These are phyloP conservation scores for Alternaria triticimaculans DNA, from an alignment of 2,329 filamentous ascomycete genomes.

Conservation along the genomic window DNA sequence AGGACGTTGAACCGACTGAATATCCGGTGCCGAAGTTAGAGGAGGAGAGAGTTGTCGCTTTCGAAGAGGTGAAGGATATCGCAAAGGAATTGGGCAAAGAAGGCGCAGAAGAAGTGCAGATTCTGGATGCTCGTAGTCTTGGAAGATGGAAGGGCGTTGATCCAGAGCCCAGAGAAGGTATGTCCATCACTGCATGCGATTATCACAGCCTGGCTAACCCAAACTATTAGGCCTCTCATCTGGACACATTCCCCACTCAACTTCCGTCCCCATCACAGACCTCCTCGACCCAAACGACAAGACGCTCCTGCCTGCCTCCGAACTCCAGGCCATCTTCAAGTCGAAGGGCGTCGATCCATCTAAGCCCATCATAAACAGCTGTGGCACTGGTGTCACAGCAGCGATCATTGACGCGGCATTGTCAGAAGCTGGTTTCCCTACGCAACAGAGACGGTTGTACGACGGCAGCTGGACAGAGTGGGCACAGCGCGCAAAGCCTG, in stretches of 20 bases:
- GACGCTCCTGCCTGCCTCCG: conserved; percentile 73
- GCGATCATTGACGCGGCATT: conserved; percentile 89
- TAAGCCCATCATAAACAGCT: conserved; percentile 84
- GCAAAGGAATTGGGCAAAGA: conserved; percentile 80
- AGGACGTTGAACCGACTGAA: conserved; percentile 52
- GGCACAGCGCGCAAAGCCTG: conserved; percentile 68
- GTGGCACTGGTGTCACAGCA: conserved; percentile 93
- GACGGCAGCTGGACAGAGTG: conserved; percentile 98
- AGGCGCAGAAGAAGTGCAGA: conserved; percentile 81
- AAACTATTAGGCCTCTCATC: conserved; percentile 66
- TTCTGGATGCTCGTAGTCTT: conserved; percentile 82
- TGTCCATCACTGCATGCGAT: too few species aligned
- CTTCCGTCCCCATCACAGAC: conserved; percentile 79
- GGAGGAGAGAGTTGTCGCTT: conserved; percentile 72
- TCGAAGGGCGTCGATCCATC: conserved; percentile 78
- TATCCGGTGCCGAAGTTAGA: conserved; percentile 57
- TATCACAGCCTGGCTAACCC: too few species aligned
- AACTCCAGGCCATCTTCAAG: conserved; percentile 78
- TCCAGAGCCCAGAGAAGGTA: conserved; percentile 82
- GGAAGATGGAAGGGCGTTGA: conserved; percentile 83
- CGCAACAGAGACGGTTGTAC: conserved; percentile 77
- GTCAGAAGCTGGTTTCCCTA: conserved; percentile 76
- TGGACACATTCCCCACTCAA: conserved; percentile 89
- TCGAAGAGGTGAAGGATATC: conserved; percentile 81
- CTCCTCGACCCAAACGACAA: conserved; percentile 86